A percentile compares a stretch with the other conserved stretches of the same genome.
Evolutionary conservation across 192 early-diverging fungal genomes (phyloP).

Genomic region (Endogone sp.): DNA sequence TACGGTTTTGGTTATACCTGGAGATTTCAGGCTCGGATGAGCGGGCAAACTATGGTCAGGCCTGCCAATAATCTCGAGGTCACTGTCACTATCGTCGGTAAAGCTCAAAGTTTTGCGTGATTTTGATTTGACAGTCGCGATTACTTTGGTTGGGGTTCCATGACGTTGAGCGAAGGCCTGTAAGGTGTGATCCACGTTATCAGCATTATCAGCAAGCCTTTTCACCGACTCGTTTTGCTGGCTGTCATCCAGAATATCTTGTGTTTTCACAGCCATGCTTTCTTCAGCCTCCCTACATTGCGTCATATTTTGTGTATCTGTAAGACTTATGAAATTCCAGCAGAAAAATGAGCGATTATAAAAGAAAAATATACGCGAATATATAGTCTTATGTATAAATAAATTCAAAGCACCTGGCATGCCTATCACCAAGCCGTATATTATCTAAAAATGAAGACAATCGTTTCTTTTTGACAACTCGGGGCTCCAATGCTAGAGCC

Average conservation of each 20-base stretch:
- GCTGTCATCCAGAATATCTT: neutral
- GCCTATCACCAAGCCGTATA: neutral
- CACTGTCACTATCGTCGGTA: constrained; percentile 14
- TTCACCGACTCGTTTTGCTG: neutral
- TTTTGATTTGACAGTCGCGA: neutral
- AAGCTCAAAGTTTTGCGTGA: neutral
- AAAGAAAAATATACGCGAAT: too few species aligned
- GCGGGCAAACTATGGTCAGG: constrained; percentile 6
- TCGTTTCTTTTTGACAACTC: neutral
- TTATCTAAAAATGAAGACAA: neutral
- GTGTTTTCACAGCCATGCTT: neutral
- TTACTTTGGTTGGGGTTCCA: neutral
- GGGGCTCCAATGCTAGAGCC: neutral
- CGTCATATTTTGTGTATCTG: too few species aligned
- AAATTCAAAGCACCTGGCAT: neutral
- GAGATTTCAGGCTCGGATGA: neutral
- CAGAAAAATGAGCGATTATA: too few species aligned
- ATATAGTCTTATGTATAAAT: too few species aligned
- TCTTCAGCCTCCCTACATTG: too few species aligned
- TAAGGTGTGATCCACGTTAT: neutral
- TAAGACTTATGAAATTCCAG: too few species aligned
- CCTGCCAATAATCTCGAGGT: constrained; percentile 21
- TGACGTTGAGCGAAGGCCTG: neutral
- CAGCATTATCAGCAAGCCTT: neutral
- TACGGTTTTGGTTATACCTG: neutral